phyloP scores from a whole-genome alignment of 495 filamentous ascomycete species.

The Margaritispora aquatica region DNA sequence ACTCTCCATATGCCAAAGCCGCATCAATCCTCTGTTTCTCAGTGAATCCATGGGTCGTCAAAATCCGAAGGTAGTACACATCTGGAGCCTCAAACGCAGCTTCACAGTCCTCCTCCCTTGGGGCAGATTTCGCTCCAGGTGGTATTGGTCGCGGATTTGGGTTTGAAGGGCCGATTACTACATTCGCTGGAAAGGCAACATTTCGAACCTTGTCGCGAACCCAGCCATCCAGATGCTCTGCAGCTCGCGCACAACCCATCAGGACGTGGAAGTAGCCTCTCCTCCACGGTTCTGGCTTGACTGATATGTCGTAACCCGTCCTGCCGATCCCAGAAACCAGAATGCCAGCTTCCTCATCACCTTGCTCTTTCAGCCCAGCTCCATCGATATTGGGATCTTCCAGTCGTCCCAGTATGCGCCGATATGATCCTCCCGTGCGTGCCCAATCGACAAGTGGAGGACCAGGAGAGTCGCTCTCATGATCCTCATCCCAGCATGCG shows the following conservation, averaged over 20 bases:
- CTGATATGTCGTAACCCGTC: conserved; percentile 61
- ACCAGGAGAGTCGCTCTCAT: conserved; percentile 37
- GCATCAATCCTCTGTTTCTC: conserved; percentile 69
- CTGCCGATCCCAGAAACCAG: conserved; percentile 47
- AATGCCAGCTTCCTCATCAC: conserved; percentile 42
- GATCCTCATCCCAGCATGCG: conserved; percentile 49
- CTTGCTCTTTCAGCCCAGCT: conserved; percentile 48
- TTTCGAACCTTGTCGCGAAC: conserved; percentile 59
- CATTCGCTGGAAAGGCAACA: conserved; percentile 59
- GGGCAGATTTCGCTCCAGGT: conserved; percentile 46
- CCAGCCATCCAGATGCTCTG: conserved; percentile 76
- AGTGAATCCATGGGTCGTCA: conserved; percentile 71
- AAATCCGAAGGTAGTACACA: conserved; percentile 67
- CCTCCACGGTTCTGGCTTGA: conserved; percentile 74
- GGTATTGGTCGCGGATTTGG: conserved; percentile 69
- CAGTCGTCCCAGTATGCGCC: conserved; percentile 49
- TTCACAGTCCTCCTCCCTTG: conserved; percentile 66
- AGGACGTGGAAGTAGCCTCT: conserved; percentile 75
- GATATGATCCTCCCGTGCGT: conserved; percentile 45
- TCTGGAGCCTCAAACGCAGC: conserved; percentile 58
- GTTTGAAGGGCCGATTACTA: conserved; percentile 76
- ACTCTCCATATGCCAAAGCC: conserved; percentile 73
- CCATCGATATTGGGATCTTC: conserved; percentile 65
- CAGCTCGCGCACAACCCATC: conserved; percentile 66
- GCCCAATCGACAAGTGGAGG: conserved; percentile 56